These are phyloP conservation scores for Magnusiomyces sp. DNA, from an alignment of 1,139 yeast species.

Conservation along the genomic window DNA sequence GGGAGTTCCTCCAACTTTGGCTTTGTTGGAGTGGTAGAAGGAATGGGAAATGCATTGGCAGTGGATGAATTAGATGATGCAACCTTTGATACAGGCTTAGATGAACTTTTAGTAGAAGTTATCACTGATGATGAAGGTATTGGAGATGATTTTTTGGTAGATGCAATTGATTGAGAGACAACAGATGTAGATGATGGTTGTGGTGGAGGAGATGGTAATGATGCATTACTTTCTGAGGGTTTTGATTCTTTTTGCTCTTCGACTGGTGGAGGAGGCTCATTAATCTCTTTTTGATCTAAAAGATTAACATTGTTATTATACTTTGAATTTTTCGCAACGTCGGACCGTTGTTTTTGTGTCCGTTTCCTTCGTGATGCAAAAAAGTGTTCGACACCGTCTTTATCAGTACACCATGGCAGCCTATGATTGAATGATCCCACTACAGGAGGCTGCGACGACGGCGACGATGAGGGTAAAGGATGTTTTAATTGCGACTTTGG, in stretches of 20 bases:
- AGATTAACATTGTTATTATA: not conserved
- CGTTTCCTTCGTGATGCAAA: too few relatives aligned
- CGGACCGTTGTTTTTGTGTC: too few relatives aligned
- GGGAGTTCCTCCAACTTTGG: not conserved
- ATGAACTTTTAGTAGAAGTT: not conserved
- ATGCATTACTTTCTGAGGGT: not conserved
- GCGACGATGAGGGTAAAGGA: too few relatives aligned
- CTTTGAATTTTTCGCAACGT: not conserved
- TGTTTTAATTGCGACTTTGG: too few relatives aligned
- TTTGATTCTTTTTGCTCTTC: not conserved
- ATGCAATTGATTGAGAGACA: not conserved
- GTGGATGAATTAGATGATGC: not conserved
- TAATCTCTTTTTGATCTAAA: not conserved
- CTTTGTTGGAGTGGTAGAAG: constrained; percentile 8
- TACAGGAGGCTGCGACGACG: too few relatives aligned
- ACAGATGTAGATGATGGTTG: not conserved
- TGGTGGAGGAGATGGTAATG: not conserved
- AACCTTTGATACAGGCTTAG: not conserved
- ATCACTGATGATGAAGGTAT: not conserved
- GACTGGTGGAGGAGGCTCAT: not conserved
- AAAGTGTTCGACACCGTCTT: too few relatives aligned
- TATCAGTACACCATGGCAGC: not conserved
- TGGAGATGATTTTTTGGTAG: not conserved
- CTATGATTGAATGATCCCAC: not conserved
- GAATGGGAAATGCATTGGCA: not conserved